Evolutionary conservation across 352 stramenopile species (phyloP).

Genomic region (Globisporangium heterothallicum): DNA sequence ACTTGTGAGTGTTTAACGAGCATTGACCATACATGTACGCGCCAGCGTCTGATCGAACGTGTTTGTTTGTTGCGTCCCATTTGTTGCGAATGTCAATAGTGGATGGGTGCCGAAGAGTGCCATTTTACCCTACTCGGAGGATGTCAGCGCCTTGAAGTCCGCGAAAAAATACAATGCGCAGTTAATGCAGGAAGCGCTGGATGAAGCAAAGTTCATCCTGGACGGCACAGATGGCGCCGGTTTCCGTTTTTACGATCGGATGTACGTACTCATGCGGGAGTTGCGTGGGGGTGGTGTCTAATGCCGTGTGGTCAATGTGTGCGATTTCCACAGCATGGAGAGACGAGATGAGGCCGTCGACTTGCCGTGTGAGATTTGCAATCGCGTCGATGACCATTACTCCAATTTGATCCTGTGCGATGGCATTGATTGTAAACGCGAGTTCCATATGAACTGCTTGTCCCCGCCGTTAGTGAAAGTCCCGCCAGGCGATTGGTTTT

Average conservation of each 20-base stretch:
- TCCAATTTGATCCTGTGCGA: slow-evolving; percentile 84
- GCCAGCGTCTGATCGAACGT: too few relatives aligned
- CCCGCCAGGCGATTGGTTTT: slow-evolving; percentile 74
- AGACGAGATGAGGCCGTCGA: slow-evolving; percentile 56
- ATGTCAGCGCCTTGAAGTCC: slow-evolving; percentile 47
- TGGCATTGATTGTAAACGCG: slow-evolving; percentile 68
- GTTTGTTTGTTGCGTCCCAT: background rate
- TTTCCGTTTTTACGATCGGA: slow-evolving; percentile 68
- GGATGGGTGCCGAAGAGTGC: slow-evolving; percentile 71
- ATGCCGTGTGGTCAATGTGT: slow-evolving; percentile 3
- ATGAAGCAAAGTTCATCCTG: slow-evolving; percentile 63
- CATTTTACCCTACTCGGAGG: slow-evolving; percentile 68
- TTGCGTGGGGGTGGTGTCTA: background rate
- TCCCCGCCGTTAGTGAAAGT: slow-evolving; percentile 54
- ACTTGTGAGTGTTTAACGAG: slow-evolving; percentile 75
- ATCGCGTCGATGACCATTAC: slow-evolving; percentile 74
- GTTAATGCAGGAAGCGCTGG: slow-evolving; percentile 65
- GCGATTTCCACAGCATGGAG: slow-evolving; percentile 48
- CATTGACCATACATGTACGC: too few relatives aligned
- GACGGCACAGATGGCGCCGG: slow-evolving; percentile 52
- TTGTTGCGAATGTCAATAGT: slow-evolving; percentile 18
- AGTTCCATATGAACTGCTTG: slow-evolving; percentile 87
- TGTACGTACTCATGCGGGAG: slow-evolving; percentile 32
- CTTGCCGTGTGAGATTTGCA: slow-evolving; percentile 78
- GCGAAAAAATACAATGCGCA: slow-evolving; percentile 70